These are phyloP conservation scores for Populus alba DNA, from an alignment of 345 rosid species.

Conservation along the genomic window DNA sequence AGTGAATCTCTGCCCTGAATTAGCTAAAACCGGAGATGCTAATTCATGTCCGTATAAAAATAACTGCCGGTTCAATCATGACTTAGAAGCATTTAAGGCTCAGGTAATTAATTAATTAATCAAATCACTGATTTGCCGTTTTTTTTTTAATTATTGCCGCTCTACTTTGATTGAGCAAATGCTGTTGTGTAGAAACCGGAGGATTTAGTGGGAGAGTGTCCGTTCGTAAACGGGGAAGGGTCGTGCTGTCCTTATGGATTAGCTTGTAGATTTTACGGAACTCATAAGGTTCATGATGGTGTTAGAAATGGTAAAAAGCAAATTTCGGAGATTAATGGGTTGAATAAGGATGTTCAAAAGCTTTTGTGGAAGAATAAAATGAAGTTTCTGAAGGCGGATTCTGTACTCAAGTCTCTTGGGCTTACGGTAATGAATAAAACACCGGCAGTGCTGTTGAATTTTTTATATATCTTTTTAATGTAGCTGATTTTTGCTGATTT, in stretches of 20 bases:
- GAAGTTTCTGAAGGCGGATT: conserved; percentile 73
- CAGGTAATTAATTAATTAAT: conserved; percentile 44
- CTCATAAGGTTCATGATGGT: conserved; percentile 43
- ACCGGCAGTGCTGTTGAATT: neutral
- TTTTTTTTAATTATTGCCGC: neutral
- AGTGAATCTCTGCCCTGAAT: conserved; percentile 56
- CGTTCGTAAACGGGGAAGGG: conserved; percentile 50
- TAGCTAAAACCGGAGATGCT: conserved; percentile 65
- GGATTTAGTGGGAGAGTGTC: conserved; percentile 89
- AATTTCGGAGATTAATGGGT: conserved; percentile 56
- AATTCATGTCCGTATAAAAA: conserved; percentile 60
- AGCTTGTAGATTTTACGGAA: conserved; percentile 72
- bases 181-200: conserved; percentile 64
- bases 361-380: conserved; percentile 86
- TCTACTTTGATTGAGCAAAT: neutral
- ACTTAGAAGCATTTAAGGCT: conserved; percentile 63
- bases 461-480: neutral
- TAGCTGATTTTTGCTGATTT: neutral
- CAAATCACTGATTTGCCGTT: neutral
- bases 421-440: conserved; percentile 50
- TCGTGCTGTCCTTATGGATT: conserved; percentile 66
- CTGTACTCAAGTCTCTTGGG: conserved; percentile 61
- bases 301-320: conserved; percentile 18
- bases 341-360: conserved; percentile 78
- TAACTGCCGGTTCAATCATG: conserved; percentile 81